Evolutionary conservation across 2,329 filamentous ascomycete species (phyloP).

Genomic region (Phyllosticta ampelicida): DNA sequence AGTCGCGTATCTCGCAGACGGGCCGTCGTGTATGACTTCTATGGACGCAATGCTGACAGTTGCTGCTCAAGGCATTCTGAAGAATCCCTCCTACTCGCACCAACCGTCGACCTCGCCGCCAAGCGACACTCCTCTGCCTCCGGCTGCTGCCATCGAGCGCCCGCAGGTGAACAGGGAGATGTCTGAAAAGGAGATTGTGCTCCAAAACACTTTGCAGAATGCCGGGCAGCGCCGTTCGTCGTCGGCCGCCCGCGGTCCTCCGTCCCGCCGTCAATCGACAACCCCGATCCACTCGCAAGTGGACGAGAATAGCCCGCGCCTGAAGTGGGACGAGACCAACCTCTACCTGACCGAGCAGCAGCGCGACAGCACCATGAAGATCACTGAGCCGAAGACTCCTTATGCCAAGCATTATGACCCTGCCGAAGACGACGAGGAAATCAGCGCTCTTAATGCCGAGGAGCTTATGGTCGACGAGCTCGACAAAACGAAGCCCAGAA

Average conservation of each 20-base stretch:
- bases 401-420: slow-evolving; percentile 91
- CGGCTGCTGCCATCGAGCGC: slow-evolving; percentile 24
- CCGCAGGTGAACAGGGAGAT: slow-evolving; percentile 40
- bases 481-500: slow-evolving; percentile 41
- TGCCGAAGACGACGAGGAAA: slow-evolving; percentile 70
- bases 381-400: slow-evolving; percentile 95
- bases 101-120: slow-evolving; percentile 32
- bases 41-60: not conserved
- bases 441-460: slow-evolving; percentile 54
- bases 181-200: slow-evolving; percentile 76
- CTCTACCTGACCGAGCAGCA: slow-evolving; percentile 96
- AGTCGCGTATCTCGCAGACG: slow-evolving; percentile 2
- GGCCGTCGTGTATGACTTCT: not conserved
- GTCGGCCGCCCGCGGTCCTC: slow-evolving; percentile 55
- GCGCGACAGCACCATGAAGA: slow-evolving; percentile 95
- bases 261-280: slow-evolving; percentile 62
- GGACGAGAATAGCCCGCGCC: slow-evolving; percentile 55
- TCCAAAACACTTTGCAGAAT: slow-evolving; percentile 91
- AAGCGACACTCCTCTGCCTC: slow-evolving; percentile 24
- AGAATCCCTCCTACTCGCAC: slow-evolving; percentile 57
- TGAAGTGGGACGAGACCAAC: slow-evolving; percentile 99
- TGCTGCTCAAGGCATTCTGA: slow-evolving; percentile 65
- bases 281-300: slow-evolving; percentile 40
- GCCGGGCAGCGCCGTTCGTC: slow-evolving; percentile 79
- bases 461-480: slow-evolving; percentile 60